Conservation (phyloP, 192 early-diverging fungal genomes). For the Entomortierella beljakovae region DNA sequence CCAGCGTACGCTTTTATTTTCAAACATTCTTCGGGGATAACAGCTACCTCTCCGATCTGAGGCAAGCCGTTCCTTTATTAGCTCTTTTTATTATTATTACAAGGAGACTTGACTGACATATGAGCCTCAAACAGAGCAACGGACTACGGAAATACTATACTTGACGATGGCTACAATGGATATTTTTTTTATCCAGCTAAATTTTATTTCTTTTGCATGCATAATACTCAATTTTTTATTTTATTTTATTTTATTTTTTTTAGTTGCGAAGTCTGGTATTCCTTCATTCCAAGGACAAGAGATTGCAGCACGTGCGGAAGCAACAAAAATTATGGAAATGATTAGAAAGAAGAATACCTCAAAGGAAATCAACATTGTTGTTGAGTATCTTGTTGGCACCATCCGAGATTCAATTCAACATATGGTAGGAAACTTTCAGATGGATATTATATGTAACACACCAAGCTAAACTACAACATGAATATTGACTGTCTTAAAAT, state of each 20-base stretch:
- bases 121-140: too few relatives aligned
- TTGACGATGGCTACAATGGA: too few relatives aligned
- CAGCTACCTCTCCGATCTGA: not conserved
- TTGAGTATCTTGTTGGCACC: conserved; percentile 64
- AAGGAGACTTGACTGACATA: not conserved
- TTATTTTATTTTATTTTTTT: not conserved
- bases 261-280: conserved; percentile 54
- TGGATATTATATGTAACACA: too few relatives aligned
- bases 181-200: too few relatives aligned
- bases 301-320: conserved; percentile 21
- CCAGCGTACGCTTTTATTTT: too few relatives aligned
- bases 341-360: conserved; percentile 37
- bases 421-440: conserved; percentile 54
- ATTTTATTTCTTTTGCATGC: not conserved
- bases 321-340: conserved; percentile 32
- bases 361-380: conserved; percentile 62
- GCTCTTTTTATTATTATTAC: not conserved
- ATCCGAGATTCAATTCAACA: conserved; percentile 66
- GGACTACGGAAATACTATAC: too few relatives aligned
- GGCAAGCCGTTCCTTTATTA: not conserved
- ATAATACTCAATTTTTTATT: not conserved
- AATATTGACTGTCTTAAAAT: too few relatives aligned
- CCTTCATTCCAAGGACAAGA: conserved; percentile 41
- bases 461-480: too few relatives aligned
- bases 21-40: not conserved